These are phyloP conservation scores for Cordyceps farinosa DNA, from an alignment of 2,329 filamentous ascomycete species.

Conservation along the genomic window DNA sequence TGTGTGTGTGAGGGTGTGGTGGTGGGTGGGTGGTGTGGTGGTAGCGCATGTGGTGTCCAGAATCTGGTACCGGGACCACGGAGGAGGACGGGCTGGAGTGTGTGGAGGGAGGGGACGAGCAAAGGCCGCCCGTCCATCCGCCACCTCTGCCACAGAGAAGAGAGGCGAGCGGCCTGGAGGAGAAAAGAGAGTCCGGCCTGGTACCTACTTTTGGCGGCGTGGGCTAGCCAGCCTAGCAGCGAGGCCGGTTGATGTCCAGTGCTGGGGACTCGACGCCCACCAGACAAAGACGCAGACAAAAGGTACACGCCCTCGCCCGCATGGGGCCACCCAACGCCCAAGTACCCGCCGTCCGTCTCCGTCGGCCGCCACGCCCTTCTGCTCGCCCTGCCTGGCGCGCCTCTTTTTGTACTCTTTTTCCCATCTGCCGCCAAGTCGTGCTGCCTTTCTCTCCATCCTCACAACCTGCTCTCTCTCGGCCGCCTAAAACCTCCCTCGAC, in stretches of 20 bases:
- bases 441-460: background rate
- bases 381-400: background rate
- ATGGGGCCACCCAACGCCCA: background rate
- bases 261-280: background rate
- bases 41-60: conserved; percentile 10
- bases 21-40: background rate
- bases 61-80: conserved; percentile 11
- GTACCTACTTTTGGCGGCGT: too few species aligned
- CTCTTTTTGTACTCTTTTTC: background rate
- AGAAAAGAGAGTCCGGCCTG: too few species aligned
- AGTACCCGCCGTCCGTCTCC: background rate
- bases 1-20: background rate
- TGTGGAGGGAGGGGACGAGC: background rate
- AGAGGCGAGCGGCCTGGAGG: background rate
- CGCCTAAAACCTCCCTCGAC: background rate
- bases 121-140: background rate
- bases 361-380: background rate
- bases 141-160: background rate
- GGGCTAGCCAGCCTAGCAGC: too few species aligned
- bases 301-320: background rate
- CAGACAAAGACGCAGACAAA: background rate
- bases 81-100: background rate
- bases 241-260: too few species aligned
- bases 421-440: background rate
- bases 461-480: background rate